Evolutionary conservation across 129 eudicot genomes (phyloP).

Genomic region (Flaveria trinervia): DNA sequence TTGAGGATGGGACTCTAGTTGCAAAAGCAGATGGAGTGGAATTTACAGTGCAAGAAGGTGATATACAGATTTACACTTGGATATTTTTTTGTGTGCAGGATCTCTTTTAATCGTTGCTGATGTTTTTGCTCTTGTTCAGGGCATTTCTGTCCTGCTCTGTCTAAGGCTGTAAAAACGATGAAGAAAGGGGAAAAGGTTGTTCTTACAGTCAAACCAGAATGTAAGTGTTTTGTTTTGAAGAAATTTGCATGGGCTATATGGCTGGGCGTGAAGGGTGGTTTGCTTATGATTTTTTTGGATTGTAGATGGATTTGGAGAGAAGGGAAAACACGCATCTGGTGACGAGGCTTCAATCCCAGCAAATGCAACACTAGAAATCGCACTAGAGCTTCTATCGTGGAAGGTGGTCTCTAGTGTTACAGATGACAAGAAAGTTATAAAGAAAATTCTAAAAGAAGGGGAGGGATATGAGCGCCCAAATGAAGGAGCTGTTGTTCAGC

Average conservation of each 20-base stretch:
- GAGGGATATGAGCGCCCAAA: neutral
- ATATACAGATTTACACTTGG: neutral
- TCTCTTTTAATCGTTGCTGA: neutral
- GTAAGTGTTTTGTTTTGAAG: neutral
- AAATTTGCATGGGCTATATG: neutral
- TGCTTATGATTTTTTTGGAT: neutral
- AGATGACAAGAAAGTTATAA: neutral
- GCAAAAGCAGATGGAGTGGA: neutral
- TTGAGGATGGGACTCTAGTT: conserved; percentile 6
- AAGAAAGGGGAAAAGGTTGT: conserved; percentile 1
- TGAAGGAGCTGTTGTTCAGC: conserved; percentile 7
- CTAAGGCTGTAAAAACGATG: conserved; percentile 3
- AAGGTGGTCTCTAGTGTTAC: neutral
- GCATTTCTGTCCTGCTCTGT: neutral
- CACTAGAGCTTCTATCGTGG: neutral
- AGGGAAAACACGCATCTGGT: neutral
- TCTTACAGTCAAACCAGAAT: neutral
- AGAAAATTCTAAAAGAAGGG: neutral
- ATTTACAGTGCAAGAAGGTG: neutral
- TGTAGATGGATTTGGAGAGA: conserved; percentile 4
- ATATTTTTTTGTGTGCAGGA: too few species aligned
- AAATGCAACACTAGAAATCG: neutral
- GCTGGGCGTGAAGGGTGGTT: neutral
- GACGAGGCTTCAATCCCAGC: neutral
- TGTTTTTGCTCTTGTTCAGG: neutral